Percentiles rank a stretch among this genome's conserved stretches.
Evolutionary conservation across 345 rosid genomes (phyloP).

Genomic region (Microthlaspi erraticum): DNA sequence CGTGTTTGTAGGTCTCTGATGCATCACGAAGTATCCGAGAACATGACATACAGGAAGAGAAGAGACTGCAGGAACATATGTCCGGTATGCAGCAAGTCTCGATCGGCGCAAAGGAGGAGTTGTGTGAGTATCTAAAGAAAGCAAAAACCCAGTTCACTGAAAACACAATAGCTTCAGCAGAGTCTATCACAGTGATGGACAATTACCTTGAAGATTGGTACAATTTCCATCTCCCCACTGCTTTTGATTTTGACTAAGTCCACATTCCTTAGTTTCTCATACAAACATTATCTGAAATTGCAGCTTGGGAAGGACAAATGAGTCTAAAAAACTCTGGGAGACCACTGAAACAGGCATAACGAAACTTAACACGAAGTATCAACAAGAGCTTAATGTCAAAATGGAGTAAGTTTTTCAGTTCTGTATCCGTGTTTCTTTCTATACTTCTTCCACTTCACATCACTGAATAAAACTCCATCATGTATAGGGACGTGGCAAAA

Average conservation of each 20-base stretch:
- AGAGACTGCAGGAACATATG: conserved; percentile 61
- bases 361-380: conserved; percentile 47
- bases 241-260: background rate
- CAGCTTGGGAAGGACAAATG: conserved; percentile 59
- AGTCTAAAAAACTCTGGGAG: conserved; percentile 64
- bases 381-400: conserved; percentile 37
- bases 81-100: conserved; percentile 66
- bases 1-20: conserved; percentile 59
- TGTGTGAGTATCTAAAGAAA: conserved; percentile 54
- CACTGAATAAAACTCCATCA: background rate
- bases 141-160: conserved; percentile 56
- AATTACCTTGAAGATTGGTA: conserved; percentile 71
- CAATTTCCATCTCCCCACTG: background rate
- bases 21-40: conserved; percentile 60
- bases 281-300: conserved; percentile 21
- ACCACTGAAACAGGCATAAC: conserved; percentile 44
- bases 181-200: conserved; percentile 59
- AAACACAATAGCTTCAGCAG: conserved; percentile 66
- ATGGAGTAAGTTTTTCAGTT: conserved; percentile 26
- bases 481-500: conserved; percentile 55
- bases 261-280: conserved; percentile 2
- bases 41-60: conserved; percentile 50
- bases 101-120: conserved; percentile 53
- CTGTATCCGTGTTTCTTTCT: conserved; percentile 41
- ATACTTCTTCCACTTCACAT: conserved; percentile 1